Base-by-base conservation (phyloP, 306 rosid species). In the Delonix regia region DNA sequence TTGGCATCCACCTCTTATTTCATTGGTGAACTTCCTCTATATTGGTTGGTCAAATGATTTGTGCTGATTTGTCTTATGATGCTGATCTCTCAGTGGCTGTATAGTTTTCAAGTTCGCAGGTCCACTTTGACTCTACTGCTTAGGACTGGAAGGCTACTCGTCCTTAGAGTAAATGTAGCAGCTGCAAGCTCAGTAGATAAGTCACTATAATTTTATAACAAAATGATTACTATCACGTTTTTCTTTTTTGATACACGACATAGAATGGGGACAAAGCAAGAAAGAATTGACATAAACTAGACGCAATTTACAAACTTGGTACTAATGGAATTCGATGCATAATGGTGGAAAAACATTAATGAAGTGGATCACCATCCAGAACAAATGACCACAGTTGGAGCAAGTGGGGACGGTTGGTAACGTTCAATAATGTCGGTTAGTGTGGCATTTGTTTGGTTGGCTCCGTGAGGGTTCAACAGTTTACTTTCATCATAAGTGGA, bases 81-180 rank as follows among this genome's bases (percentile, higher is more conserved):
- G 22, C 62, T 52, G 34, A 30, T 53, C 9, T 18, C 28, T 19
- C 19, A 19, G 45, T 30, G 71, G 14, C 55, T 41, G 36, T 44
- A 22, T 22, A 12, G 18, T 41, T 5, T 65, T 47, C 42, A 14
- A n/a, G 6, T 60, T 70, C 69, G 56, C 71, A 83, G 81, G 86
- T 79, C 68, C 30, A 65, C 27, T 13, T 55, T 19, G 79, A 82
- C 73, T 22, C 55, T 34, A 3, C 4, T 38, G 47, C 25, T 18
- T 44, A 57, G 2, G 5, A 8, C 6, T 48, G 51, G 36, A n/a
- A 16, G 79, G 4, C 48, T 62, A 48, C 41, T 6, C 6, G 41
- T 28, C 41, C 66, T 13, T 16, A n/a, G 0, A 38, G 6, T 5
- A 5, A 5, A 34, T 2, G 6, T 34, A 34, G 38, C 6, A 2